A percentile compares a stretch with the other conserved stretches of the same genome.
These are phyloP conservation scores for Microbotryum silenes-acaulis DNA, from an alignment of 1,284 basidiomycete genomes.

Conservation along the genomic window DNA sequence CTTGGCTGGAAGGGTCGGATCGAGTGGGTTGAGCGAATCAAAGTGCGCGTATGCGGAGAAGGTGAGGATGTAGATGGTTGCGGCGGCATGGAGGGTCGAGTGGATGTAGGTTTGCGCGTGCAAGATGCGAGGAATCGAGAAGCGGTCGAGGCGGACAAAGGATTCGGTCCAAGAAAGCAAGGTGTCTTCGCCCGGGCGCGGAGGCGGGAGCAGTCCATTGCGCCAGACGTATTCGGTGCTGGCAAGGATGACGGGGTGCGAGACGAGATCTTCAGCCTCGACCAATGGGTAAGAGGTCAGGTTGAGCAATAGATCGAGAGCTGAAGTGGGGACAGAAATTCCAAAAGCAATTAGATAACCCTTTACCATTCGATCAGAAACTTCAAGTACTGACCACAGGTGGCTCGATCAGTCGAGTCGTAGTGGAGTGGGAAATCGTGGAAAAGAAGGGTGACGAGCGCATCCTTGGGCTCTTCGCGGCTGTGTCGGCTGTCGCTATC, in stretches of 20 bases:
- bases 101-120: slow-evolving; percentile 29
- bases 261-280: slow-evolving; percentile 31
- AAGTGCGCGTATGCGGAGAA: slow-evolving; percentile 31
- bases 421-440: slow-evolving; percentile 31
- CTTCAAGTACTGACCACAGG: slow-evolving; percentile 20
- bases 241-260: slow-evolving; percentile 32
- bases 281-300: slow-evolving; percentile 28
- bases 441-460: slow-evolving; percentile 28
- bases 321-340: neutral
- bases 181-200: neutral
- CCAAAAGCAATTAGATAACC: no score
- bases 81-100: slow-evolving; percentile 25
- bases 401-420: slow-evolving; percentile 31
- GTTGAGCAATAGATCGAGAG: slow-evolving; percentile 28
- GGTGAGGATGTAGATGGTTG: slow-evolving; percentile 32
- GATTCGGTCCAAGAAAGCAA: slow-evolving; percentile 23
- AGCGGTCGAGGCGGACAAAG: slow-evolving; percentile 26
- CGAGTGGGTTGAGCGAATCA: slow-evolving; percentile 29
- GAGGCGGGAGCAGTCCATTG: slow-evolving; percentile 26
- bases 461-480: slow-evolving; percentile 26
- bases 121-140: slow-evolving; percentile 29
- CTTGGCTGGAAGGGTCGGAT: slow-evolving; percentile 7
- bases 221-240: slow-evolving; percentile 33
- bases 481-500: neutral
- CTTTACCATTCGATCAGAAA: neutral